Conservation (phyloP, 1,284 basidiomycete genomes). For the Wolfiporia cocos region DNA sequence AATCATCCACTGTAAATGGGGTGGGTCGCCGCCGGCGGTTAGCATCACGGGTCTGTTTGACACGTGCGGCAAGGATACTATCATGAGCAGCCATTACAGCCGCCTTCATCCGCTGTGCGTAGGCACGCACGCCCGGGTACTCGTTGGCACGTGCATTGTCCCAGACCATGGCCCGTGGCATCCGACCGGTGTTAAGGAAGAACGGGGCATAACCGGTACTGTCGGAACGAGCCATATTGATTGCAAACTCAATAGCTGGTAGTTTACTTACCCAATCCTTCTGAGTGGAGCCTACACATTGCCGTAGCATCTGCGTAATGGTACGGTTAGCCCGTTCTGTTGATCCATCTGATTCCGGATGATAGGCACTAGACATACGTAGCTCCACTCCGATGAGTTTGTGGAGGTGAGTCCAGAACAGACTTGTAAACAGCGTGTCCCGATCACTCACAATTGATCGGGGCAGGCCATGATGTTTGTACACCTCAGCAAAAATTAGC, state of each 20-base stretch:
- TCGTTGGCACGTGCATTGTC: slow-evolving; percentile 1
- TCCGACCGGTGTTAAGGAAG: slow-evolving; percentile 2
- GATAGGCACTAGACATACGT: slow-evolving; percentile 34
- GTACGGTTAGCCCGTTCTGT: slow-evolving; percentile 33
- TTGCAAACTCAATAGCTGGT: slow-evolving; percentile 20
- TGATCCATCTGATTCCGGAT: slow-evolving; percentile 35
- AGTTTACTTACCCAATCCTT: slow-evolving; percentile 31
- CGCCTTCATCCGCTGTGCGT: not conserved
- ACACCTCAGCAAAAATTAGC: slow-evolving; percentile 29
- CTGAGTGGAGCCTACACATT: slow-evolving; percentile 25
- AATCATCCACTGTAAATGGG: slow-evolving; percentile 1
- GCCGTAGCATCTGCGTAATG: slow-evolving; percentile 30
- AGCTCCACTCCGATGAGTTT: slow-evolving; percentile 27
- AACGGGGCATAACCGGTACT: slow-evolving; percentile 1
- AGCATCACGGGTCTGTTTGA: slow-evolving; percentile 3
- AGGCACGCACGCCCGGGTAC: slow-evolving; percentile 1
- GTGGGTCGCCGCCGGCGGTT: not conserved
- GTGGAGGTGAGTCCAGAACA: slow-evolving; percentile 34
- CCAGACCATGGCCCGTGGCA: slow-evolving; percentile 1
- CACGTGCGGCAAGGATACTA: slow-evolving; percentile 1
- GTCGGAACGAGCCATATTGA: slow-evolving; percentile 1
- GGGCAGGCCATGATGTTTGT: slow-evolving; percentile 34
- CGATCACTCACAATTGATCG: slow-evolving; percentile 33
- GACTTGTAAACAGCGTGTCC: slow-evolving; percentile 33
- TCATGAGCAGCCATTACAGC: slow-evolving; percentile 1